Evolutionary conservation across 2,329 filamentous ascomycete species (phyloP).

Genomic region (Pyrenochaeta sp.): DNA sequence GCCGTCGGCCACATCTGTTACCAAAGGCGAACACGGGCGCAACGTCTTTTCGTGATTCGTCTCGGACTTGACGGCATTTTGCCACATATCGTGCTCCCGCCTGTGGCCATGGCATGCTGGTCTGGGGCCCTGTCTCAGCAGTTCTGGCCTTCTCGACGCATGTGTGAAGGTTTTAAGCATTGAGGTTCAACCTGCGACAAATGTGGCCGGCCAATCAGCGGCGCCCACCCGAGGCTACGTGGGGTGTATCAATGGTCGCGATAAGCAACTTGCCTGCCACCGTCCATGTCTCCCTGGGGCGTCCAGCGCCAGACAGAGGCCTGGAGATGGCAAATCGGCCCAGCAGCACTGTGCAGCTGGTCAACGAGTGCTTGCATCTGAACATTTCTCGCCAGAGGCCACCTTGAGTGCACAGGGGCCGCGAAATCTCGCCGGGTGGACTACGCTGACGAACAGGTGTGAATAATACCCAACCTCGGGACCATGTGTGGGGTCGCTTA

Average conservation of each 20-base stretch:
- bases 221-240: constrained; percentile 16
- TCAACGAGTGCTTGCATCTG: constrained; percentile 4
- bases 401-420: neutral
- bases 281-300: constrained; percentile 4
- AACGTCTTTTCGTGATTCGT: constrained; percentile 15
- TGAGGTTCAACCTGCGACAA: constrained; percentile 15
- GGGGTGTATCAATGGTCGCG: constrained; percentile 31
- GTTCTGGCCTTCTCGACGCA: constrained; percentile 11
- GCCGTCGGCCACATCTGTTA: constrained; percentile 29
- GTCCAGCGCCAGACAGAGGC: constrained; percentile 1
- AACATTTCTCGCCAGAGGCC: constrained; percentile 3
- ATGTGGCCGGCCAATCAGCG: constrained; percentile 24
- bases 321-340: neutral
- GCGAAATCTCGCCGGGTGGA: neutral
- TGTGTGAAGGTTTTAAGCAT: constrained; percentile 13
- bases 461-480: constrained; percentile 26
- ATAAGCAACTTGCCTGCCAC: constrained; percentile 25
- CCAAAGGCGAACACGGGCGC: constrained; percentile 5
- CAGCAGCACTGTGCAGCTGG: neutral
- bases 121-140: constrained; percentile 3
- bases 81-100: constrained; percentile 7
- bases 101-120: constrained; percentile 10
- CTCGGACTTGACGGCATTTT: constrained; percentile 10
- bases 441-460: constrained; percentile 24
- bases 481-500: constrained; percentile 25